phyloP scores from a whole-genome alignment of 1,284 basidiomycete species.

The Papiliotrema fonsecae region DNA sequence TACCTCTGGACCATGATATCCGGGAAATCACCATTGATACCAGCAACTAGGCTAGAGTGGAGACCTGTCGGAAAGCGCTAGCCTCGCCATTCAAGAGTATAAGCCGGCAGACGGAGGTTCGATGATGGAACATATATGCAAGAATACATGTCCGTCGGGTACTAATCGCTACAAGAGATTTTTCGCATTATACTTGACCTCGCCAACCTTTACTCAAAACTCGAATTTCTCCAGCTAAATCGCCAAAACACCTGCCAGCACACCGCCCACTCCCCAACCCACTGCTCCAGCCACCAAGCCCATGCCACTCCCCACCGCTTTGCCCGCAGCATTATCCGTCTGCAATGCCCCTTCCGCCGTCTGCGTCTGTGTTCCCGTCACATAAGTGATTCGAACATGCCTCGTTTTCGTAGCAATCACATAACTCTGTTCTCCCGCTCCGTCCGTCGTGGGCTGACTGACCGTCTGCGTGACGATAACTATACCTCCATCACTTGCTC shows the following conservation, averaged over 20 bases:
- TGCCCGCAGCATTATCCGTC: neutral
- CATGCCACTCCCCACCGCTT: neutral
- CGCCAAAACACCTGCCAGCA: neutral
- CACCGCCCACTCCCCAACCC: neutral
- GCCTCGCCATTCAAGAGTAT: too few relatives aligned
- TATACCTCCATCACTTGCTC: conserved; percentile 8
- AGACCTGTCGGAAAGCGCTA: too few relatives aligned
- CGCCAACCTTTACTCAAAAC: neutral
- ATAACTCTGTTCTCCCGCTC: conserved; percentile 2
- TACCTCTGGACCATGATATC: too few relatives aligned
- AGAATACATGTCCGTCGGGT: too few relatives aligned
- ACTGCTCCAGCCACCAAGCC: neutral
- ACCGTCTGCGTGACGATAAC: conserved; percentile 11
- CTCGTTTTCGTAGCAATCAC: conserved; percentile 3
- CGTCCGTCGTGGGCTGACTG: conserved; percentile 6
- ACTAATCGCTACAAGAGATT: too few relatives aligned
- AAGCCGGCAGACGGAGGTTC: too few relatives aligned
- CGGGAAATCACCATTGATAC: too few relatives aligned
- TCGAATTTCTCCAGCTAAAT: neutral
- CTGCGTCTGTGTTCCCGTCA: neutral
- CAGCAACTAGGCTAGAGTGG: too few relatives aligned
- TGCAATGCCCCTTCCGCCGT: neutral
- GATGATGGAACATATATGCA: too few relatives aligned
- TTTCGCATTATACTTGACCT: neutral
- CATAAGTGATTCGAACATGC: conserved; percentile 1